Evolutionary conservation across 2,329 filamentous ascomycete genomes (phyloP), one percentile per base, ranked within the genome.

Genomic region (Cladosporium austrohemisphaericum): DNA sequence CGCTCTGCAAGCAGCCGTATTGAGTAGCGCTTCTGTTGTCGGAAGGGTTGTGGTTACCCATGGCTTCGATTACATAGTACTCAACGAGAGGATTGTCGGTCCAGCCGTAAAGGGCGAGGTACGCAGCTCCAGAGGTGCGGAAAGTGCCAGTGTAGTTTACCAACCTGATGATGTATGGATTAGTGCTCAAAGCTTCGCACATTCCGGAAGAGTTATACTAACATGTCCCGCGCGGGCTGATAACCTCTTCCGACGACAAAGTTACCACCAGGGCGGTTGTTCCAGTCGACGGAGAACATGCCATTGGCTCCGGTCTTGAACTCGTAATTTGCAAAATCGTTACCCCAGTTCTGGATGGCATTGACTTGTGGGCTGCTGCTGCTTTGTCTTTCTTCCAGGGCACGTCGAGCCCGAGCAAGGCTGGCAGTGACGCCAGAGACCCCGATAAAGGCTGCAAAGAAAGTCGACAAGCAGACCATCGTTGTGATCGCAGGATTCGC

Each of bases 91-190:
- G 76, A 57, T 69, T 71, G 11, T 60, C 67, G 2, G 73, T 76
- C 77, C 79, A 82, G 45, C 78, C 78, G 59, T 82, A 81, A 5
- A 81, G 64, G 8, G 77, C 66, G n/a, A 83, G 69, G 61, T 80
- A 80, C 22, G 60, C 61, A 54, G 38, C 32, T n/a, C 54, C 53
- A 9, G 41, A 33, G 13, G 55, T 44, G 3, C 50, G 44, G 52
- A 52, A 53, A 16, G 52, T 28, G 11, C 52, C 55, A 4, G 51
- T 46, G 48, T 54, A 61, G 3, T 44, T 55, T 44, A 61, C 57
- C 19, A 50, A 38, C 14, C 57, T 55, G 45, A 11, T 8, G 25
- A 35, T 14, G 6, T 9, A 14, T 19, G 3, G 13, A 9, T 45
- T n/a, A 45, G 41, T 18, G 8, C 18, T 5, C 6, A 45, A 28